Evolutionary conservation across 768 basidiomycete species (phyloP).

Genomic region (Hygrocybe coccinea): DNA sequence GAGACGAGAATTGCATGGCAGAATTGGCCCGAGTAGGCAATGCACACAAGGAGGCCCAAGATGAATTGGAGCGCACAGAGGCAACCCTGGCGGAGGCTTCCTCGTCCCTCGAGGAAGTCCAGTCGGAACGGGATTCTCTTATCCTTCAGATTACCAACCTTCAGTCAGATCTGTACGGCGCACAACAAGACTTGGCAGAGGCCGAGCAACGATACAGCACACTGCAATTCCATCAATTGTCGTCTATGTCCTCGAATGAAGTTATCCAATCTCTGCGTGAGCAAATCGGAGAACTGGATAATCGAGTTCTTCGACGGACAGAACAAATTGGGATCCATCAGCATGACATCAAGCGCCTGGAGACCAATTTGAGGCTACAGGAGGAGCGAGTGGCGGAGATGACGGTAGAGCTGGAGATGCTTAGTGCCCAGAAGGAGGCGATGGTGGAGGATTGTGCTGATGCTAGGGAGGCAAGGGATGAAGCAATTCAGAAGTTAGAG

Average conservation of each 20-base stretch:
- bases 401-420: conserved; percentile 62
- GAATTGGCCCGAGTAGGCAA: conserved; percentile 27
- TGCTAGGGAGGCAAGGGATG: conserved; percentile 68
- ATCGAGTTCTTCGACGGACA: conserved; percentile 57
- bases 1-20: conserved; percentile 24
- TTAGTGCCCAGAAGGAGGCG: conserved; percentile 62
- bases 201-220: conserved; percentile 57
- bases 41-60: conserved; percentile 34
- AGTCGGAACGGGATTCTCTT: conserved; percentile 64
- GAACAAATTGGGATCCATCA: conserved; percentile 76
- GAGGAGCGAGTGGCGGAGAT: conserved; percentile 72
- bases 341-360: conserved; percentile 71
- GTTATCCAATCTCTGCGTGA: conserved; percentile 51
- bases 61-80: conserved; percentile 38
- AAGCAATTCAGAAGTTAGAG: conserved; percentile 52
- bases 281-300: conserved; percentile 67
- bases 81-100: conserved; percentile 42
- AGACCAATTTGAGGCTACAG: conserved; percentile 67
- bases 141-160: conserved; percentile 60
- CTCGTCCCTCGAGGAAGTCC: conserved; percentile 48
- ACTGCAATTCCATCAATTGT: conserved; percentile 64
- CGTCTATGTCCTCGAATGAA: conserved; percentile 54
- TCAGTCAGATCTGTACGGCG: conserved; percentile 49
- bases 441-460: conserved; percentile 84
- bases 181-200: conserved; percentile 49